phyloP scores from a whole-genome alignment of 1,284 basidiomycete genomes.

The Leccinum pseudoinsigne region DNA sequence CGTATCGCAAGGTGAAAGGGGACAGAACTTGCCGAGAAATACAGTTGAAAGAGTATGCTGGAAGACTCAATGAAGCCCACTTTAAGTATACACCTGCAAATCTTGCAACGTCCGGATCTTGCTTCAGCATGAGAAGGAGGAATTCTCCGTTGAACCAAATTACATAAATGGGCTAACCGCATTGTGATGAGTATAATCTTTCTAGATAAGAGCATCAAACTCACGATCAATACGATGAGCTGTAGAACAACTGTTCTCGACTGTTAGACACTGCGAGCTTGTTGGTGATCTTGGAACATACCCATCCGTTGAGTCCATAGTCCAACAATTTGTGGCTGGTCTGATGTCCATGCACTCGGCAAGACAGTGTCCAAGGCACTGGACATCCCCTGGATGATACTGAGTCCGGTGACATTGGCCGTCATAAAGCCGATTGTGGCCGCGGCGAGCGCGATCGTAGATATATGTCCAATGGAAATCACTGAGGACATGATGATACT shows the following conservation, averaged over 20 bases:
- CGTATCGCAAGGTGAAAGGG: slow-evolving; percentile 24
- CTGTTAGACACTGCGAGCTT: slow-evolving; percentile 2
- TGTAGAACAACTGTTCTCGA: slow-evolving; percentile 62
- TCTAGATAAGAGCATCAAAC: slow-evolving; percentile 25
- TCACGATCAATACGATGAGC: slow-evolving; percentile 55
- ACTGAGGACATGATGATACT: slow-evolving; percentile 75
- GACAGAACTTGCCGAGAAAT: slow-evolving; percentile 53
- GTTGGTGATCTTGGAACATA: slow-evolving; percentile 34
- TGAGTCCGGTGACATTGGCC: slow-evolving; percentile 67
- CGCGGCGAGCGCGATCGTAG: slow-evolving; percentile 81
- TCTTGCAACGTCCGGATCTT: slow-evolving; percentile 85
- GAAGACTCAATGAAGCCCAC: slow-evolving; percentile 81
- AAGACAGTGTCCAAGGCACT: slow-evolving; percentile 89
- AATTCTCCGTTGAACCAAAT: slow-evolving; percentile 84
- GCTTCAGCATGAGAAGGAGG: slow-evolving; percentile 76
- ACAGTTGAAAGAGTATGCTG: slow-evolving; percentile 83
- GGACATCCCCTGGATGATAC: slow-evolving; percentile 84
- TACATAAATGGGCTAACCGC: slow-evolving; percentile 56
- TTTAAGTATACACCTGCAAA: slow-evolving; percentile 78
- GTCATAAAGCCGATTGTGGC: slow-evolving; percentile 90
- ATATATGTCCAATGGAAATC: slow-evolving; percentile 84
- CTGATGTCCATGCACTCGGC: slow-evolving; percentile 89
- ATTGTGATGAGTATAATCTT: neutral
- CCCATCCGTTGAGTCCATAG: slow-evolving; percentile 91
- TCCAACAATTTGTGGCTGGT: slow-evolving; percentile 81